Evolutionary conservation across 352 stramenopile genomes (phyloP).

Genomic region (Pythium dissotocum): DNA sequence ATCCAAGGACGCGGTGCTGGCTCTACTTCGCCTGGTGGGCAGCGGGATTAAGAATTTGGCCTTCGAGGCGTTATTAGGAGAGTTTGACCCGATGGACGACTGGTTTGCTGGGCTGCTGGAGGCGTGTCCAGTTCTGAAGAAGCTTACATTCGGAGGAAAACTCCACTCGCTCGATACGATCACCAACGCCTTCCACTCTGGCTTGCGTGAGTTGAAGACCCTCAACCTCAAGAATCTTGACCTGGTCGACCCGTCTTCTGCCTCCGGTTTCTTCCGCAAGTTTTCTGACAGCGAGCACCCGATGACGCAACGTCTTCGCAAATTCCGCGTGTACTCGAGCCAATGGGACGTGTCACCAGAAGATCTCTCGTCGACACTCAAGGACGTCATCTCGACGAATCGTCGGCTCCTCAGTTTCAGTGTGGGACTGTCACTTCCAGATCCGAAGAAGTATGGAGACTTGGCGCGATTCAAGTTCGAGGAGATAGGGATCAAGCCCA

Average conservation of each 20-base stretch:
- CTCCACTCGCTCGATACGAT: background rate
- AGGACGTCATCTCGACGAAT: background rate
- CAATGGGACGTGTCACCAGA: background rate
- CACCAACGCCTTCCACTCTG: background rate
- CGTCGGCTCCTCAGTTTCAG: background rate
- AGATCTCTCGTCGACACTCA: background rate
- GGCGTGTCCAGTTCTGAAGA: background rate
- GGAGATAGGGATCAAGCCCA: background rate
- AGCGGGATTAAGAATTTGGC: background rate
- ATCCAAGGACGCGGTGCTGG: background rate
- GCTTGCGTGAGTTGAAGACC: background rate
- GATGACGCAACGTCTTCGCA: background rate
- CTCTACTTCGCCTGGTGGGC: background rate
- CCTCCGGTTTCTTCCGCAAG: background rate
- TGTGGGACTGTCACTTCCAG: background rate
- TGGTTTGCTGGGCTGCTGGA: background rate
- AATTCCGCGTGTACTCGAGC: background rate
- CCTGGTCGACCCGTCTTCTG: background rate
- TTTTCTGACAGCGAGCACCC: background rate
- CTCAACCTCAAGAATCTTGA: background rate
- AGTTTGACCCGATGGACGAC: background rate
- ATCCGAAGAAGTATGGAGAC: background rate
- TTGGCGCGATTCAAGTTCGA: background rate
- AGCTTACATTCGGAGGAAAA: background rate
- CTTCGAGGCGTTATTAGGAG: background rate